Evolutionary conservation across 768 basidiomycete genomes (phyloP).

Genomic region (Trametes sanguinea): DNA sequence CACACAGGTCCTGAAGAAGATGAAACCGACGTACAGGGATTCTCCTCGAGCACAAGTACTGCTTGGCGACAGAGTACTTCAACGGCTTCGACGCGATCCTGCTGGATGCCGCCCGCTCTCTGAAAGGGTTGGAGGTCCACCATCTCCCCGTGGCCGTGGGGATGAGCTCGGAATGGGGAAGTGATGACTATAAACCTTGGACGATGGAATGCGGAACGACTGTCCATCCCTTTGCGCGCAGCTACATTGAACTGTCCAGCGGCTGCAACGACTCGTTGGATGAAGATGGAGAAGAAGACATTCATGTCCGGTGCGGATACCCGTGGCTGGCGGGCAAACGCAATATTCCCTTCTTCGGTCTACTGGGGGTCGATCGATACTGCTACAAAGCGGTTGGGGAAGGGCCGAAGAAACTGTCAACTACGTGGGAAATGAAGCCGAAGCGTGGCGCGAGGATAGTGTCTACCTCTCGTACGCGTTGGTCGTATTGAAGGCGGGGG

Average conservation of each 20-base stretch:
- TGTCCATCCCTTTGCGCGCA: conserved; percentile 29
- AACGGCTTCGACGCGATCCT: conserved; percentile 31
- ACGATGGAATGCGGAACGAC: neutral
- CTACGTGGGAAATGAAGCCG: conserved; percentile 31
- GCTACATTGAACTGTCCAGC: conserved; percentile 18
- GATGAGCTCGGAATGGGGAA: neutral
- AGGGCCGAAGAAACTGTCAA: conserved; percentile 14
- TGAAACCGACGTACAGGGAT: conserved; percentile 28
- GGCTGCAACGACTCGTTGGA: too few relatives aligned
- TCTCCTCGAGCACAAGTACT: conserved; percentile 33
- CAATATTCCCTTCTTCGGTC: conserved; percentile 18
- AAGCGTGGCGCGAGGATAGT: conserved; percentile 24
- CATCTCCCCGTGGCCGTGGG: conserved; percentile 25
- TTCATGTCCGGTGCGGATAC: neutral
- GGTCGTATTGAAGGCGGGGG: conserved; percentile 3
- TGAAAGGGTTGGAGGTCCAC: conserved; percentile 20
- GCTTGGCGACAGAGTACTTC: conserved; percentile 27
- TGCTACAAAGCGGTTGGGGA: too few relatives aligned
- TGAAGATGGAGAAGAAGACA: too few relatives aligned
- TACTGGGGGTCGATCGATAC: too few relatives aligned
- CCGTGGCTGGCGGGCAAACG: neutral
- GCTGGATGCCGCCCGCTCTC: conserved; percentile 5
- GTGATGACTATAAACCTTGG: neutral
- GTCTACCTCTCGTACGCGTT: conserved; percentile 33
- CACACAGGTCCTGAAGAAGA: too few relatives aligned